phyloP scores from a whole-genome alignment of 2,329 filamentous ascomycete genomes.

The Cryphonectria nitschkei region DNA sequence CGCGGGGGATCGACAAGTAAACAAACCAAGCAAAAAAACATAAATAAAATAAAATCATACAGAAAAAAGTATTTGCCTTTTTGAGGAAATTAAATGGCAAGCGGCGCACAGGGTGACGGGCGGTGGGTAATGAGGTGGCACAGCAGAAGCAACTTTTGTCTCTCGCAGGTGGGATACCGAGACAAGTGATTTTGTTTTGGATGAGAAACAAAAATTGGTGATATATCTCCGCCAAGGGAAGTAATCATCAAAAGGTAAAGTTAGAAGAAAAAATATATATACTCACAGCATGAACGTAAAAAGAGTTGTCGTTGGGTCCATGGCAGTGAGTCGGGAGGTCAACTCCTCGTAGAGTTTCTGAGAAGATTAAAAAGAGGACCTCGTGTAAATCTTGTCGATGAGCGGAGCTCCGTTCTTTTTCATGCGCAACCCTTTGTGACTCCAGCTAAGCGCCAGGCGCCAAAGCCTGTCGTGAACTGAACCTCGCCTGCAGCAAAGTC shows the following conservation, averaged over 20 bases:
- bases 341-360: constrained; percentile 29
- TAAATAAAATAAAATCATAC: not conserved
- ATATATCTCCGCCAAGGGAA: constrained; percentile 28
- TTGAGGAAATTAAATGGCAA: constrained; percentile 18
- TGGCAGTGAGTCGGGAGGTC: constrained; percentile 37
- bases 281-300: constrained; percentile 72
- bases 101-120: constrained; percentile 8
- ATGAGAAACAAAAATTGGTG: constrained; percentile 13
- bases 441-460: constrained; percentile 25
- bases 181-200: constrained; percentile 12
- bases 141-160: constrained; percentile 19
- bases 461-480: constrained; percentile 10
- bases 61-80: constrained; percentile 16
- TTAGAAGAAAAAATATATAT: constrained; percentile 30
- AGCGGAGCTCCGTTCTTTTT: constrained; percentile 9
- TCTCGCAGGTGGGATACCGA: constrained; percentile 9
- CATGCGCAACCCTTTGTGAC: not conserved
- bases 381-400: constrained; percentile 3
- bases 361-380: not conserved
- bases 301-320: constrained; percentile 67
- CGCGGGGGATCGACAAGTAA: not conserved
- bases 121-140: not conserved
- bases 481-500: not conserved
- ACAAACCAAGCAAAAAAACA: constrained; percentile 14
- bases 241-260: constrained; percentile 30